Evolutionary conservation across 345 rosid genomes (phyloP).

Genomic region (Salix udensis): DNA sequence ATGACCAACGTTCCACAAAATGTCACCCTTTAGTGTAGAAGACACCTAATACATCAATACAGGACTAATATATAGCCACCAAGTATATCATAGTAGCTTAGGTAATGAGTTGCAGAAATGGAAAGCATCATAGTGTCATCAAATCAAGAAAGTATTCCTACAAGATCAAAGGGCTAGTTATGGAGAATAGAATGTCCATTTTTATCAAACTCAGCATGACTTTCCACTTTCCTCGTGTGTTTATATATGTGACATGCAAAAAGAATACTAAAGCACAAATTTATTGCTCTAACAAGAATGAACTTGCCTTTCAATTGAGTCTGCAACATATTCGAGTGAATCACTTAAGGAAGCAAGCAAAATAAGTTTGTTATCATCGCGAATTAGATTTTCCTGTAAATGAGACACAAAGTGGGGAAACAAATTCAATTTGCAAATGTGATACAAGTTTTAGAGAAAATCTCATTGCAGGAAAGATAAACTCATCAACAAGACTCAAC

Average conservation of each 20-base stretch:
- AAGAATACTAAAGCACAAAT: slow-evolving; percentile 8
- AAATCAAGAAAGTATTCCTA: background rate
- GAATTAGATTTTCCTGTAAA: slow-evolving; percentile 89
- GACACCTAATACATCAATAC: background rate
- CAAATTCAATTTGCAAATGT: background rate
- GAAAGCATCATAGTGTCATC: background rate
- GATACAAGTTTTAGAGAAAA: background rate
- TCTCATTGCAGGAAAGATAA: background rate
- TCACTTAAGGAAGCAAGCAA: slow-evolving; percentile 94
- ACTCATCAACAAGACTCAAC: background rate
- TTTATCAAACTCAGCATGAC: background rate
- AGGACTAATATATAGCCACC: background rate
- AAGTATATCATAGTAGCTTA: background rate
- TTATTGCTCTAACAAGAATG: background rate
- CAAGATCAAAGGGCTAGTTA: background rate
- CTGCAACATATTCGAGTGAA: slow-evolving; percentile 96
- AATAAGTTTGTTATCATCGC: slow-evolving; percentile 86
- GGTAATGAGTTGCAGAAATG: background rate
- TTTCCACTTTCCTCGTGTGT: slow-evolving; percentile 2
- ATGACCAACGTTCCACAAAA: background rate
- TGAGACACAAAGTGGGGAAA: background rate
- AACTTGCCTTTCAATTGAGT: slow-evolving; percentile 89
- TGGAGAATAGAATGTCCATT: background rate
- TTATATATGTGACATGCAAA: slow-evolving; percentile 4
- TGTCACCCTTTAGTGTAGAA: background rate